Base-by-base conservation (phyloP, 176 grass and related monocot species). In the Pontederia paniculata region DNA sequence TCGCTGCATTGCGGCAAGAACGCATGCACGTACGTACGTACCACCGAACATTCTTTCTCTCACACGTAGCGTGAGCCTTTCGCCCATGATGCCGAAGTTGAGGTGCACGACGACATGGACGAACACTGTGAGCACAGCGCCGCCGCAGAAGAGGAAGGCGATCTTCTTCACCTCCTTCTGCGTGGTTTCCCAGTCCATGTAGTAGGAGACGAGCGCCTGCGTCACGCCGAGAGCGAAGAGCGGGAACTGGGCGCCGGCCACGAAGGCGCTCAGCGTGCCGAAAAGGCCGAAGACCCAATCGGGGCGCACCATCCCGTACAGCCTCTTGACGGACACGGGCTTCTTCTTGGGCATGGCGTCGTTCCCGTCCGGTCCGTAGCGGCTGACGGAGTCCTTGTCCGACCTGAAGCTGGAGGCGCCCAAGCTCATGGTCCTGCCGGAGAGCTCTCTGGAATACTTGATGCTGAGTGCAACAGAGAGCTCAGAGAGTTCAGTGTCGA, bases 101-200 rank as follows among this genome's bases (percentile, higher is more conserved):
- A 97, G 80, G 69, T 97, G 93, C 80, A 81, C 86, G 54, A 84
- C 22, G 3, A 78, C 86, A 69, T 97, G 83, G 68, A 90, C 81
- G 57, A 82, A 73, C 18, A 97, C 57, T 5, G 93, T 88, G 37
- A 90, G 66, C 42, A 90, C 74, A 1, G 93, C 79, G 31, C 80
- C 86, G 17, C 83, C 43, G 57, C 69, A 79, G 68, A 97, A 97
- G 70, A 97, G 74, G 44, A 88, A 14, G 9, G 77, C 77, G 50
- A 97, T 90, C 77, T 84, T 97, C 54, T 74, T 82, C 43, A 97
- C 80, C 63, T 97, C 93, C 42, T 16, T 73, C 71, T 88, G 74
- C 1, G 86, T 97, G 37, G 80, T 83, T 61, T 97, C 93, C 93
- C 93, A 97, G 0, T 80, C 86, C 93, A 97, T 90, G 80, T 97